These are phyloP conservation scores for Aureobasidium vineae DNA, from an alignment of 2,329 filamentous ascomycete species.

Conservation along the genomic window DNA sequence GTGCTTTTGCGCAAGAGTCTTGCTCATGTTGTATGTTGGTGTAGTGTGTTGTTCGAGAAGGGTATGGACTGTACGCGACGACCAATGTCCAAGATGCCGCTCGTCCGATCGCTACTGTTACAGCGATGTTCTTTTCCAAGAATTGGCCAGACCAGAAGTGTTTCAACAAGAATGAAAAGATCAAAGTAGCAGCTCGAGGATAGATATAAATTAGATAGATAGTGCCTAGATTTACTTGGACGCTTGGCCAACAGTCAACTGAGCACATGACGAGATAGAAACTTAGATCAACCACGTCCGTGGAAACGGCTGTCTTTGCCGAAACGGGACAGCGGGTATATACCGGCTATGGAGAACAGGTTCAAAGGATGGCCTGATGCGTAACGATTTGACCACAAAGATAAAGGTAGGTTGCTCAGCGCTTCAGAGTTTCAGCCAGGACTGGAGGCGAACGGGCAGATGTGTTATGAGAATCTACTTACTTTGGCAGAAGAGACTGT, in stretches of 20 bases:
- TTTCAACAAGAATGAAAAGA: too few species aligned
- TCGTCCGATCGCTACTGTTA: too few species aligned
- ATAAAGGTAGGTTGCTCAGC: not conserved
- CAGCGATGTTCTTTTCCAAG: too few species aligned
- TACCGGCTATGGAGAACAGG: not conserved
- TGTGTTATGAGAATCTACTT: not conserved
- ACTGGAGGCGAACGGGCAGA: not conserved
- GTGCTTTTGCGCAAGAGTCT: not conserved
- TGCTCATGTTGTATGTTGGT: not conserved
- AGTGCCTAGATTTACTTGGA: not conserved
- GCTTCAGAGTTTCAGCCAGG: not conserved
- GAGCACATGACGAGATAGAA: constrained; percentile 5
- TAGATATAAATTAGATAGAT: not conserved
- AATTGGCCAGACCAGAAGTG: too few species aligned
- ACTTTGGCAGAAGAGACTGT: not conserved
- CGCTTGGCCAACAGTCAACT: not conserved
- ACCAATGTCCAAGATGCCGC: not conserved
- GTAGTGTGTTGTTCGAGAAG: not conserved
- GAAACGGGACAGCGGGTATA: not conserved
- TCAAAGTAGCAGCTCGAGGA: not conserved
- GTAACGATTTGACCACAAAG: not conserved
- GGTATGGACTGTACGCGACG: too few species aligned
- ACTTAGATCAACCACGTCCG: not conserved
- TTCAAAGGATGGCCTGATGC: not conserved
- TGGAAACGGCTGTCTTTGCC: not conserved